phyloP scores from a whole-genome alignment of 805 yeast genomes.

The Wickerhamia fluorescens region DNA sequence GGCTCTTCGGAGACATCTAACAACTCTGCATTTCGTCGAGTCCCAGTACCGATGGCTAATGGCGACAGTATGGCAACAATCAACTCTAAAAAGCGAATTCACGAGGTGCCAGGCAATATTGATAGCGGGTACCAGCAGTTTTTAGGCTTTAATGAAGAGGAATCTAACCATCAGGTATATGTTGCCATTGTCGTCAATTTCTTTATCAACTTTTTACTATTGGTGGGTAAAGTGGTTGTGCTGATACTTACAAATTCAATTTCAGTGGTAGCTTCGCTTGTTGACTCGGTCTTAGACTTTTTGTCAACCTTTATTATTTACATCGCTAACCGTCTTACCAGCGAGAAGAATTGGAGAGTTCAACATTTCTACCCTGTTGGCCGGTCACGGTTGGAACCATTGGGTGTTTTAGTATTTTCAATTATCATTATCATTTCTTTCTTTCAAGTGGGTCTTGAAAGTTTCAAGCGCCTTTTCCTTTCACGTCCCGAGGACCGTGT shows the following conservation, averaged over 20 bases:
- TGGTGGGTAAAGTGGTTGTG: slow-evolving; percentile 55
- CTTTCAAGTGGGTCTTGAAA: slow-evolving; percentile 62
- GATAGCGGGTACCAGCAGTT: slow-evolving; percentile 52
- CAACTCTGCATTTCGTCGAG: not conserved
- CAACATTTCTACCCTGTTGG: slow-evolving; percentile 59
- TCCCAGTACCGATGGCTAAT: slow-evolving; percentile 1
- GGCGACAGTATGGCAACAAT: slow-evolving; percentile 5
- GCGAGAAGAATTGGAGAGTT: slow-evolving; percentile 39
- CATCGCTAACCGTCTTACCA: slow-evolving; percentile 47
- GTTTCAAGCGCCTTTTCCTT: slow-evolving; percentile 42
- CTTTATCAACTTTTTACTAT: slow-evolving; percentile 48
- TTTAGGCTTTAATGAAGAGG: slow-evolving; percentile 42
- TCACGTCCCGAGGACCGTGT: slow-evolving; percentile 21
- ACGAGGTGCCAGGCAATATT: slow-evolving; percentile 54
- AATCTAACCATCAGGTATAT: slow-evolving; percentile 37
- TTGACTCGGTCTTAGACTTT: slow-evolving; percentile 70
- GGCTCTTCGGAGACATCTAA: slow-evolving; percentile 4
- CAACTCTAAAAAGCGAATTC: slow-evolving; percentile 18
- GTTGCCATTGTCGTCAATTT: slow-evolving; percentile 62
- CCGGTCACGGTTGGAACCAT: slow-evolving; percentile 64
- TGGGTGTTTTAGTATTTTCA: slow-evolving; percentile 70
- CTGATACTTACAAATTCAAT: slow-evolving; percentile 62
- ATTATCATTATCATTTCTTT: slow-evolving; percentile 66
- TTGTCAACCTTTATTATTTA: slow-evolving; percentile 69
- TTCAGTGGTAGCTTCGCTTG: slow-evolving; percentile 67